These are phyloP conservation scores for Volvox reticuliferus DNA, from an alignment of 139 green algal genomes.

Conservation along the genomic window DNA sequence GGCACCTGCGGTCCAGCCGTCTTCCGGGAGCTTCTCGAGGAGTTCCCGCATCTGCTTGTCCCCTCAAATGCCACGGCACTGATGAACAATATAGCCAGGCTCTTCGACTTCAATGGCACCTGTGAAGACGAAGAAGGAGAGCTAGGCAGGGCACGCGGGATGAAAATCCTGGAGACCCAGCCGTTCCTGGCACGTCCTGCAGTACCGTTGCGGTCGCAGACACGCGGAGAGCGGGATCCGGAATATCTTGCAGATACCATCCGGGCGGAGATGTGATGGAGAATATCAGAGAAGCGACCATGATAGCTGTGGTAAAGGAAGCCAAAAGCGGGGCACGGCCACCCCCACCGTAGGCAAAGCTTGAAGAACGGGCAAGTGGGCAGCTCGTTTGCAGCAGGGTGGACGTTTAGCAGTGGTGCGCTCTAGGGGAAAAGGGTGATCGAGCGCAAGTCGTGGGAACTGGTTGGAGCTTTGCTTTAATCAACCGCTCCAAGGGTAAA, in stretches of 20 bases:
- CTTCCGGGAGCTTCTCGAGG: not conserved
- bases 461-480: no score
- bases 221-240: conserved; percentile 40
- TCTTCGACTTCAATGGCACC: conserved; percentile 16
- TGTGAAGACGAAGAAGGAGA: not conserved
- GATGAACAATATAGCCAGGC: conserved; percentile 34
- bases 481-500: no score
- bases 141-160: not conserved
- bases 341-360: no score
- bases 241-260: conserved; percentile 46
- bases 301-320: no score
- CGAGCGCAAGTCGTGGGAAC: no score
- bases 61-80: not conserved
- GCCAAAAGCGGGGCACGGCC: no score
- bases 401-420: no score
- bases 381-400: no score
- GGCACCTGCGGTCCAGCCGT: not conserved
- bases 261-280: not conserved
- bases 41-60: conserved; percentile 24
- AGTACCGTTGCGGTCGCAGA: not conserved
- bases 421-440: no score
- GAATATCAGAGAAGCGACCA: no score
- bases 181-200: conserved; percentile 5
- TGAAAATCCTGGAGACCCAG: not conserved
- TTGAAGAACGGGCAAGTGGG: no score